Evolutionary conservation across 139 green algal species (phyloP).

Genomic region (Haematococcus lacustris): DNA sequence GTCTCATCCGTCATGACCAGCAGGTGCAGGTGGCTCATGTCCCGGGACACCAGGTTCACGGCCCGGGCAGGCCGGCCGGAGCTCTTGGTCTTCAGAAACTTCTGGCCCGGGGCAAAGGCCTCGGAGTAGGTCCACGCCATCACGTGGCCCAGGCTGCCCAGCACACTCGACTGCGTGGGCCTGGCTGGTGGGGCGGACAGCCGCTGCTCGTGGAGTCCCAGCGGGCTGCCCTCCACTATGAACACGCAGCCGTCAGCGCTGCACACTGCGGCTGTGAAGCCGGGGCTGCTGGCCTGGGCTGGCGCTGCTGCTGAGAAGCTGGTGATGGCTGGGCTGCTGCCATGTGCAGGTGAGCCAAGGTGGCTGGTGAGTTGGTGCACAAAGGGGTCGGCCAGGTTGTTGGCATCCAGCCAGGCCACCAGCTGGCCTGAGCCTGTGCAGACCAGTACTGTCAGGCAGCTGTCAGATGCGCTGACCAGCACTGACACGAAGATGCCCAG

Average conservation of each 20-base stretch:
- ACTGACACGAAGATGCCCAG: not conserved
- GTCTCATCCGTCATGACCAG: conserved; percentile 17
- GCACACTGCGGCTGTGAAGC: conserved; percentile 16
- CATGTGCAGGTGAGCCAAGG: not conserved
- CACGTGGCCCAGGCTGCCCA: conserved; percentile 19
- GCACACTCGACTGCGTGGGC: conserved; percentile 1
- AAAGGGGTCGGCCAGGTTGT: conserved; percentile 19
- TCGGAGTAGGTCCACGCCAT: conserved; percentile 11
- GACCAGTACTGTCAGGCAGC: conserved; percentile 11
- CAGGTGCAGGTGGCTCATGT: conserved; percentile 12
- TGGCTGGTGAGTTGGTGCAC: conserved; percentile 7
- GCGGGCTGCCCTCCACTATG: conserved; percentile 8
- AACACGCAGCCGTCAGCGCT: conserved; percentile 21
- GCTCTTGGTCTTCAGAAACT: conserved; percentile 17
- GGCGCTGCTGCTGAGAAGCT: conserved; percentile 6
- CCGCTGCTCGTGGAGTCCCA: conserved; percentile 18
- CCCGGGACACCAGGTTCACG: conserved; percentile 5
- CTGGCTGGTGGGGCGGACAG: not conserved
- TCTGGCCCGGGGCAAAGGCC: conserved; percentile 22
- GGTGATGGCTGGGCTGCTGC: not conserved
- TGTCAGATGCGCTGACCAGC: not conserved
- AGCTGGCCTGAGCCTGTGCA: conserved; percentile 15
- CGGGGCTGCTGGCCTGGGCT: not conserved
- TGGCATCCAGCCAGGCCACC: conserved; percentile 25
- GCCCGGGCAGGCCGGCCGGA: conserved; percentile 4